Evolutionary conservation across 768 basidiomycete genomes (phyloP).

Genomic region (Lactarius psammicola): DNA sequence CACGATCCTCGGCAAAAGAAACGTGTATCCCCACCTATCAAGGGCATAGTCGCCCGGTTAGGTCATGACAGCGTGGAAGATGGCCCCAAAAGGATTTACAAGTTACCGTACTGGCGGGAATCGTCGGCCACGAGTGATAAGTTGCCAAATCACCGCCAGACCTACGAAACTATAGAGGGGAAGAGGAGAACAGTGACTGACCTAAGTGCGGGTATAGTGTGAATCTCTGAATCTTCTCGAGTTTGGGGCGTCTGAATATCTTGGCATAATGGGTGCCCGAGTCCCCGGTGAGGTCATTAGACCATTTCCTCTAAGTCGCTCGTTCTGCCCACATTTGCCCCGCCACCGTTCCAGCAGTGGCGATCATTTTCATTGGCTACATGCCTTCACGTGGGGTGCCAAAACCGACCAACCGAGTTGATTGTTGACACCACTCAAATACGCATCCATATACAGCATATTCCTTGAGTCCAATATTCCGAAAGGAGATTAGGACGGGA

Average conservation of each 20-base stretch:
- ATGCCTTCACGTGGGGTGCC: background rate
- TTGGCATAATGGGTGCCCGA: background rate
- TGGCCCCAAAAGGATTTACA: background rate
- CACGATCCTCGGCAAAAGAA: background rate
- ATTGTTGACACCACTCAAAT: background rate
- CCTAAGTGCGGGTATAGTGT: background rate
- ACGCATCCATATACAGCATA: background rate
- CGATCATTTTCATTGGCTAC: background rate
- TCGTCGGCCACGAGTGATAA: background rate
- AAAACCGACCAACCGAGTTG: background rate
- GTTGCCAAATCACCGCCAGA: background rate
- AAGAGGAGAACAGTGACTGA: background rate
- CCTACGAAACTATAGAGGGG: background rate
- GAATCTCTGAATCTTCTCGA: background rate
- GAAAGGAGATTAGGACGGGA: conserved; percentile 10
- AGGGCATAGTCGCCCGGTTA: background rate
- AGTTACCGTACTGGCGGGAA: background rate
- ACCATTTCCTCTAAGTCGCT: background rate
- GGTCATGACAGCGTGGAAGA: background rate
- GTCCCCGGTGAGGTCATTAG: background rate
- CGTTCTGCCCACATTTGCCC: conserved; percentile 2
- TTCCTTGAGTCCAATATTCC: background rate
- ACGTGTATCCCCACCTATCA: background rate
- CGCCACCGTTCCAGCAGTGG: background rate
- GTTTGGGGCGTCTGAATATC: background rate